A percentile compares a stretch with the other conserved stretches of the same genome.
Conservation (phyloP, 306 rosid species). For the Ziziphus jujuba region DNA sequence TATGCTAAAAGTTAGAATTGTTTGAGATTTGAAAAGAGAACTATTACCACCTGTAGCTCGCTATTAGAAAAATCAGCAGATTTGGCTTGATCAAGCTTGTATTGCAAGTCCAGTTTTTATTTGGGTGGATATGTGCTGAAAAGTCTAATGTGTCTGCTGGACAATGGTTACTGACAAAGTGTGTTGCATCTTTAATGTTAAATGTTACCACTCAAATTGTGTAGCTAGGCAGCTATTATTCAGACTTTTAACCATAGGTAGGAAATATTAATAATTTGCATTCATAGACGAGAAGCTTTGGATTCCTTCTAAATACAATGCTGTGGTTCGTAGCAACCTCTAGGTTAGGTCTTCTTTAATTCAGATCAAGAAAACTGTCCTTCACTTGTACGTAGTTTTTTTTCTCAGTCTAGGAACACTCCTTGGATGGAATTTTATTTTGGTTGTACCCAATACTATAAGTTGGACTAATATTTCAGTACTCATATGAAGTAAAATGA, state of each 20-base stretch:
- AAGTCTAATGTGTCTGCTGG: not conserved
- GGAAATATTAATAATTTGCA: not conserved
- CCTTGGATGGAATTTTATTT: not conserved
- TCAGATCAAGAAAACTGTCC: not conserved
- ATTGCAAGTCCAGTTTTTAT: no score
- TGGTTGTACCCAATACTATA: slow-evolving; percentile 1
- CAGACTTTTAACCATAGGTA: not conserved
- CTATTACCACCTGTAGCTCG: not conserved
- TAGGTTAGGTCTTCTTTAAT: not conserved
- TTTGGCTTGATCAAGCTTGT: not conserved
- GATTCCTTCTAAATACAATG: not conserved
- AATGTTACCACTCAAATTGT: not conserved
- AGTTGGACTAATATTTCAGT: not conserved
- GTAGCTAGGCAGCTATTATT: not conserved
- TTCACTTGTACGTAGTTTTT: not conserved
- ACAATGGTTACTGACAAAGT: not conserved
- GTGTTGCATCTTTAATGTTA: slow-evolving; percentile 3
- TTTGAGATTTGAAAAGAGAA: not conserved
- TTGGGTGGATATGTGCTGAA: not conserved
- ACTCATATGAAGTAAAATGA: no score
- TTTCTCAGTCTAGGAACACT: not conserved
- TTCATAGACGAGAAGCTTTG: not conserved
- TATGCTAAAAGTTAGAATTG: not conserved
- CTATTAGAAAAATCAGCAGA: not conserved
- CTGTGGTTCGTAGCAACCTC: not conserved